phyloP scores from a whole-genome alignment of 768 basidiomycete genomes.

The Tephrocybe sp. region DNA sequence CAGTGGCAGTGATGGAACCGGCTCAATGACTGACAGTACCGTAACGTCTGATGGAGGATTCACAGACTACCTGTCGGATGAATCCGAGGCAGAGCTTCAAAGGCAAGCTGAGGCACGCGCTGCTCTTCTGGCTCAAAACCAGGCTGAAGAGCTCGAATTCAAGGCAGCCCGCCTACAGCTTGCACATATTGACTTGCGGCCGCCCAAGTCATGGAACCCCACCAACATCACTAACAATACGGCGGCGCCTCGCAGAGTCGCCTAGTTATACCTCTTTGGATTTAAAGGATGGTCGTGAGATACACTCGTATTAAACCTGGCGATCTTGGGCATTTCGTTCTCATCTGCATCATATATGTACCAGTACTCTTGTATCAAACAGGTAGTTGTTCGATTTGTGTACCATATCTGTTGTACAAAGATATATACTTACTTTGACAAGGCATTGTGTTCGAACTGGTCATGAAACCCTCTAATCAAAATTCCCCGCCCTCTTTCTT shows the following conservation, averaged over 20 bases:
- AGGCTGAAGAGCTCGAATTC: conserved; percentile 79
- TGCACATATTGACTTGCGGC: conserved; percentile 67
- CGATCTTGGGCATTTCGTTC: conserved; percentile 9
- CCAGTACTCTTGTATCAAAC: conserved; percentile 11
- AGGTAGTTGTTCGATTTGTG: conserved; percentile 7
- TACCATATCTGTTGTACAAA: conserved; percentile 3
- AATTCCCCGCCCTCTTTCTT: background rate
- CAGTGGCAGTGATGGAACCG: conserved; percentile 59
- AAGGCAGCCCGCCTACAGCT: conserved; percentile 78
- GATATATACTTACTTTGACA: background rate
- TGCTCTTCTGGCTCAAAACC: conserved; percentile 73
- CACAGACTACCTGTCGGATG: conserved; percentile 89
- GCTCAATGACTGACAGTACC: conserved; percentile 69
- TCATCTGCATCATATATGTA: conserved; percentile 2
- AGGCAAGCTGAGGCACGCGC: conserved; percentile 82
- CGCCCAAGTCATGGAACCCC: conserved; percentile 74
- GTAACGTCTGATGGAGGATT: conserved; percentile 85
- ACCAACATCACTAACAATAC: conserved; percentile 37
- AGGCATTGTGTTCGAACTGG: background rate
- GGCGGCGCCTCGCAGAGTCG: conserved; percentile 18
- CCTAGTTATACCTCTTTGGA: conserved; percentile 3
- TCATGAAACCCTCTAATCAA: background rate
- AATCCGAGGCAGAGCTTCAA: conserved; percentile 88
- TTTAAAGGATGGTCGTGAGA: conserved; percentile 3
- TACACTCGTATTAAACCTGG: conserved; percentile 1